Conservation (phyloP, 2,329 filamentous ascomycete genomes). For the Monilinia fructigena region DNA sequence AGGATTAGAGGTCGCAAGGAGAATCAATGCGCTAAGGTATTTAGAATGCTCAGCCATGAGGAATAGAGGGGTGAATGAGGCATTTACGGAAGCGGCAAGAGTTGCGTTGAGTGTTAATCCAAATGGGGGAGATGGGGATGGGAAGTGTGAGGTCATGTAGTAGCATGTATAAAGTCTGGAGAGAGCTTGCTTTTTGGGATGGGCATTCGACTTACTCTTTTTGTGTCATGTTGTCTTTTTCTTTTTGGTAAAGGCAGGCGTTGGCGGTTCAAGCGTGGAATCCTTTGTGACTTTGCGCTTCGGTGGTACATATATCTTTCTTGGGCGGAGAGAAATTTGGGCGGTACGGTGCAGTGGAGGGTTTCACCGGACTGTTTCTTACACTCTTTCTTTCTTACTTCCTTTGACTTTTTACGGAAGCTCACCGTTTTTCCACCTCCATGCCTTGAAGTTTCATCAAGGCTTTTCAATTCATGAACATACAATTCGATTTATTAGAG, state of each 20-base stretch:
- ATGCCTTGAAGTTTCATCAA: no score
- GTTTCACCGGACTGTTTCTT: background rate
- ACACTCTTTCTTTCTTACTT: background rate
- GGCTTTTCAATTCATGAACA: slow-evolving; percentile 10
- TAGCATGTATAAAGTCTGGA: background rate
- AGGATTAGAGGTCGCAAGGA: slow-evolving; percentile 84
- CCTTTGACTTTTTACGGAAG: background rate
- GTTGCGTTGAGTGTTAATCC: slow-evolving; percentile 78
- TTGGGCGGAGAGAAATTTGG: background rate
- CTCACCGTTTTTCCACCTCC: no score
- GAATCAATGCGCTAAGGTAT: slow-evolving; percentile 90
- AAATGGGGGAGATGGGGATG: slow-evolving; percentile 55
- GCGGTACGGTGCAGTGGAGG: background rate
- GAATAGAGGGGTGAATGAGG: slow-evolving; percentile 96
- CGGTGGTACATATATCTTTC: slow-evolving; percentile 8
- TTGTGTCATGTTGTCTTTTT: background rate
- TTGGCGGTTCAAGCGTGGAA: slow-evolving; percentile 6
- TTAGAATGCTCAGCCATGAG: slow-evolving; percentile 98
- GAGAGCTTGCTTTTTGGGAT: background rate
- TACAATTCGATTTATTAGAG: background rate
- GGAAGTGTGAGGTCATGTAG: slow-evolving; percentile 61
- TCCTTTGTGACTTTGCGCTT: slow-evolving; percentile 3
- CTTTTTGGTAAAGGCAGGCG: background rate
- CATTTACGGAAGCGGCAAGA: slow-evolving; percentile 94
- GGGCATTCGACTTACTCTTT: slow-evolving; percentile 3